These are phyloP conservation scores for Apiospora saccharicola DNA, from an alignment of 2,329 filamentous ascomycete species.

Conservation along the genomic window DNA sequence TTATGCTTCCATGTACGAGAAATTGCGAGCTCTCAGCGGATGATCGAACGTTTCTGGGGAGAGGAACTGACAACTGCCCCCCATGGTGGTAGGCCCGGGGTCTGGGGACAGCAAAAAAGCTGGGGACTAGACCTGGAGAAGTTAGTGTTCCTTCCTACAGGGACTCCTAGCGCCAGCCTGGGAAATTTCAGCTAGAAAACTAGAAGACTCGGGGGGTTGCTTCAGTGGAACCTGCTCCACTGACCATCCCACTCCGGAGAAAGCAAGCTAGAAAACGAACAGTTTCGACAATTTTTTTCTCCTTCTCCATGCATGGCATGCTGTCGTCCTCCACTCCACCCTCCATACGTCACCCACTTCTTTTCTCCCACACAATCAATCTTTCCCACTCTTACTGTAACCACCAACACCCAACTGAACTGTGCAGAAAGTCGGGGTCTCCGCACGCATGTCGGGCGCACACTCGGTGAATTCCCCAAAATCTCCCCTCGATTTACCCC, in stretches of 20 bases:
- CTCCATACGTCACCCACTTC: neutral
- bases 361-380: neutral
- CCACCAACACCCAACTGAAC: neutral
- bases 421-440: slow-evolving; percentile 1
- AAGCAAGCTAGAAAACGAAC: slow-evolving; percentile 13
- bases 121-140: slow-evolving; percentile 22
- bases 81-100: neutral
- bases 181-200: slow-evolving; percentile 10
- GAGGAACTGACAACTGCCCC: neutral
- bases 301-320: neutral
- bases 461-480: slow-evolving; percentile 20
- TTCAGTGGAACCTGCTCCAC: neutral
- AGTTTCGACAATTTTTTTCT: neutral
- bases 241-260: neutral
- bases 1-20: neutral
- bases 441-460: neutral
- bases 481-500: slow-evolving; percentile 8
- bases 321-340: neutral
- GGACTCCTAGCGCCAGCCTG: slow-evolving; percentile 8
- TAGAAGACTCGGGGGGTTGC: neutral
- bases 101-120: neutral
- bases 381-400: neutral
- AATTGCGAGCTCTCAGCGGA: neutral
- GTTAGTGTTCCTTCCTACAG: slow-evolving; percentile 10
- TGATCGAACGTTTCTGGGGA: slow-evolving; percentile 9